Conservation (phyloP, 2,329 filamentous ascomycete genomes). For the Penicillium freii region DNA sequence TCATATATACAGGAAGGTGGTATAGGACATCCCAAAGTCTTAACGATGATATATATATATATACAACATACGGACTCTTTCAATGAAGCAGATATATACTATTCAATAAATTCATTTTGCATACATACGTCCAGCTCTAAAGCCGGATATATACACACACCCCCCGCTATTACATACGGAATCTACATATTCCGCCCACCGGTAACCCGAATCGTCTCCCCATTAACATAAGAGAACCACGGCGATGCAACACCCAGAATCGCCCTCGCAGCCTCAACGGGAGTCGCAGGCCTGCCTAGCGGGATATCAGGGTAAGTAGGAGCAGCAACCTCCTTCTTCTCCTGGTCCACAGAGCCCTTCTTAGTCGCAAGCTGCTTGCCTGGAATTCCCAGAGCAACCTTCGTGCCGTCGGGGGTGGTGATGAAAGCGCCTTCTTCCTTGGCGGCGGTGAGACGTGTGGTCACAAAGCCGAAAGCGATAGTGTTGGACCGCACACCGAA, state of each 20-base stretch:
- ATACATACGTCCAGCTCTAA: not conserved
- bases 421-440: constrained; percentile 84
- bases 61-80: not conserved
- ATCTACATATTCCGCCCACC: constrained; percentile 65
- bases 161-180: not conserved
- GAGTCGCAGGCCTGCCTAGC: constrained; percentile 70
- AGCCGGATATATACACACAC: not conserved
- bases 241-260: constrained; percentile 79
- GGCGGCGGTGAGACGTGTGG: constrained; percentile 74
- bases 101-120: not conserved
- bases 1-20: not conserved
- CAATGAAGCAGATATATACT: not conserved
- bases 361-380: constrained; percentile 50
- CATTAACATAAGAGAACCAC: constrained; percentile 78
- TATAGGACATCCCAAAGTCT: not conserved
- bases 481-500: constrained; percentile 84
- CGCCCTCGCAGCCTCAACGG: constrained; percentile 75
- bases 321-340: constrained; percentile 23
- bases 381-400: constrained; percentile 73
- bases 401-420: constrained; percentile 70
- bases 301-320: constrained; percentile 68
- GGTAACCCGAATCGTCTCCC: constrained; percentile 84
- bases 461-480: constrained; percentile 78
- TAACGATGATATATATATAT: not conserved
- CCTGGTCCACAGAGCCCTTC: constrained; percentile 32